Base-by-base conservation (phyloP, 495 filamentous ascomycete species). In the Aspergillus cavernicola region DNA sequence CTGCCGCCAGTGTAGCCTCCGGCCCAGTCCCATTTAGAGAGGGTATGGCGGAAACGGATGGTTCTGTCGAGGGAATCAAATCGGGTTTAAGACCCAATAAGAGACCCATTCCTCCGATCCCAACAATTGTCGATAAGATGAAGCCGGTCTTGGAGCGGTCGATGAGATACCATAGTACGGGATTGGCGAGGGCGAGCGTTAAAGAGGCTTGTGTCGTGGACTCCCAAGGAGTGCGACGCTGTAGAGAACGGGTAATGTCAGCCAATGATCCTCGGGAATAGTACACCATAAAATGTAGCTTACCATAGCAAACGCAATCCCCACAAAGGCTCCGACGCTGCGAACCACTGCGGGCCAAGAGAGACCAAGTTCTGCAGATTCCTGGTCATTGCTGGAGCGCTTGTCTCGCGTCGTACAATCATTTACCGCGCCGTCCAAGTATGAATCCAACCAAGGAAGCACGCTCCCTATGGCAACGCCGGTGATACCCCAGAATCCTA, bases 281-380 rank as follows among this genome's bases (percentile, higher is more conserved):
- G 11, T 20, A 12, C 3, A 16, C 16, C 41, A 35, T n/a, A 22
- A 24, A 23, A 42, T 0, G 16, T 31, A 22, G 75, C 84, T 67
- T 77, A 92, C 88, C 76, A 98, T 96, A 15, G 93, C 93, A 74
- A 96, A 97, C 16, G 90, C 91, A 67, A 98, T 93, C 11, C 93
- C 93, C 20, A 96, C 84, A 70, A 98, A 97, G 13, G 90, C 91
- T 32, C 93, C 95, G 36, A 97, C 84, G 54, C 90, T 89, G 49
- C 93, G 78, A 16, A 97, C 83, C 9, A 87, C 87, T 26, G 87
- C 81, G 35, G 85, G 84, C 92, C 90, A 97, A 54, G 90, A 88
- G 1, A 80, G 76, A 15, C 66, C 65, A 9, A 66, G 68, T 5
- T 75, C 65, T 20, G 55, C 62, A 46, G 56, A 59, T 5, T 63